A percentile compares a stretch with the other conserved stretches of the same genome.
These are phyloP conservation scores for Helotiales sp. DNA, from an alignment of 2,329 filamentous ascomycete species.

Conservation along the genomic window DNA sequence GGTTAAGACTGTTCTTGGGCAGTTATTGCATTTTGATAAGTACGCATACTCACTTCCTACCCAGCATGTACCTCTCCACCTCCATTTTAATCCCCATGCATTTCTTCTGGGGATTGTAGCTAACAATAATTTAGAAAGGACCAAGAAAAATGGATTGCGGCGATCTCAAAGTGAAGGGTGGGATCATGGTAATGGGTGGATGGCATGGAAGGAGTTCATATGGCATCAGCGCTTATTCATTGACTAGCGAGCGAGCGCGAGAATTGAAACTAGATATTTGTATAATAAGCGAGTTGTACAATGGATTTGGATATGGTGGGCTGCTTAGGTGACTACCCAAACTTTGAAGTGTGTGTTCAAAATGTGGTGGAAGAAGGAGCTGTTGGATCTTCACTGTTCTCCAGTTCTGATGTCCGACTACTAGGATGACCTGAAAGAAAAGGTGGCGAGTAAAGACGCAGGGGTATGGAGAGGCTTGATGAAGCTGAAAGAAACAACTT, in stretches of 20 bases:
- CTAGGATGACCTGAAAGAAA: no score
- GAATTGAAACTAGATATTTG: conserved; percentile 14
- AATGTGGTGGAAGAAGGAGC: no score
- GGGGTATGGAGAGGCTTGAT: no score
- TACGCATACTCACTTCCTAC: conserved; percentile 50
- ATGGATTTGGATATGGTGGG: not conserved
- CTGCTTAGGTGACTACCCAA: no score
- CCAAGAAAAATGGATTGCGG: conserved; percentile 20
- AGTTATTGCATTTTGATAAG: conserved; percentile 78
- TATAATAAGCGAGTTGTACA: conserved; percentile 9
- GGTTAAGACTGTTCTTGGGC: conserved; percentile 72
- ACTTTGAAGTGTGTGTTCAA: no score
- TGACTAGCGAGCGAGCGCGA: not conserved
- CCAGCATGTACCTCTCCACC: not conserved
- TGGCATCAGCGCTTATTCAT: not conserved
- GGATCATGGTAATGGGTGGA: not conserved
- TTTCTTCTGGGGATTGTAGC: not conserved
- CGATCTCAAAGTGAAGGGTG: conserved; percentile 10
- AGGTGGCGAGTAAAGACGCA: no score
- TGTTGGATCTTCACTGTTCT: no score
- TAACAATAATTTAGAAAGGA: conserved; percentile 17
- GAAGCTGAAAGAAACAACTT: no score
- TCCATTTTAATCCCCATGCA: not conserved
- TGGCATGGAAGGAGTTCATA: not conserved
- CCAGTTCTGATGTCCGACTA: no score